Evolutionary conservation across 2,329 filamentous ascomycete genomes (phyloP), one percentile per base, ranked within the genome.

Genomic region (Fusarium albidum): DNA sequence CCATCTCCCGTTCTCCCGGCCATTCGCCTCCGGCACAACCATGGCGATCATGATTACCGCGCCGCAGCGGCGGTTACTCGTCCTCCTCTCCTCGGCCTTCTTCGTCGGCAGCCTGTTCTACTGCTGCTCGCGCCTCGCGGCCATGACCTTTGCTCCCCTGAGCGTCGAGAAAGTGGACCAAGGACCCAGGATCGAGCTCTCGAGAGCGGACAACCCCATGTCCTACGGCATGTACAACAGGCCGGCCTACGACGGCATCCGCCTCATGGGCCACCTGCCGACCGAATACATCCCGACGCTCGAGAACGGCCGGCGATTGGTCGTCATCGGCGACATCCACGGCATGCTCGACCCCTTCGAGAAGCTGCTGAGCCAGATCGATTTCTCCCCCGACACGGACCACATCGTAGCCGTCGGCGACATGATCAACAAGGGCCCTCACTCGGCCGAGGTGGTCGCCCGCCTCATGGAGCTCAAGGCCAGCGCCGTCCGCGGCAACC

Each of bases 311-410:
- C 84, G 82, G 47, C 80, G 92, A 14, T 77, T 99, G 18, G 78
- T 98, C 28, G 80, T 98, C 55, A 80, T 98, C 28, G 94, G 95
- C 48, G 95, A 99, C 75, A 91, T 98, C 12, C 94, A 98, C 75
- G 95, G 95, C 41, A 95, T 95, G 78, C 85, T 85, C 63, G 71
- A 82, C 11, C 83, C 92, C 56, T 79, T 91, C 69, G 74, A 79
- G 70, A 69, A 79, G 13, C 79, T 98, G 11, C 81, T 98, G 21
- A 70, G 81, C 6, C 87, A 91, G 67, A 76, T 89, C 17, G 70
- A 79, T 13, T 94, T 91, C 72, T 72, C 88, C 53, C 28, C 48
- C 3, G 46, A 52, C 12, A 62, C 25, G 3, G 94, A 96, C 71
- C 90, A 94, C 68, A 75, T 96, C 32, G 79, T 96, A 15, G 79